phyloP scores from a whole-genome alignment of 208 protist species.

The Crithidia bombi region DNA sequence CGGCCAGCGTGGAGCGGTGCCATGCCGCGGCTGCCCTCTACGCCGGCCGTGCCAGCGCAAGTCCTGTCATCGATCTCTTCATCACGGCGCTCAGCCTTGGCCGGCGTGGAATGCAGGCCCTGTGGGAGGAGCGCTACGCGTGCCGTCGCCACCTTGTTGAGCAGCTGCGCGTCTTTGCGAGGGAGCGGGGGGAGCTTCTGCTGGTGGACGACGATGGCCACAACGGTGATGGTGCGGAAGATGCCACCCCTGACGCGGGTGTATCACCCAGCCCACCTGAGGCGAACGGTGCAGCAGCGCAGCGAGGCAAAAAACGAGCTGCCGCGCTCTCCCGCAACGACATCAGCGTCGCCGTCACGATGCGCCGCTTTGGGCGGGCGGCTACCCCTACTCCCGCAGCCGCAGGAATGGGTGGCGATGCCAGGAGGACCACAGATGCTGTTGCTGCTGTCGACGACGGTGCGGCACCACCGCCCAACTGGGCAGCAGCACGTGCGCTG shows the following conservation, averaged over 20 bases:
- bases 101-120: conserved; percentile 58
- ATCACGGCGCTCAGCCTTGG: conserved; percentile 96
- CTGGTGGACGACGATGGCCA: conserved; percentile 13
- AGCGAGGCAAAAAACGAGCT: background rate
- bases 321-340: conserved; percentile 56
- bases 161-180: conserved; percentile 58
- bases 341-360: conserved; percentile 86
- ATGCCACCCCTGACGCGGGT: too few relatives aligned
- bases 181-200: conserved; percentile 52
- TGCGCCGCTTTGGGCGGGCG: conserved; percentile 39
- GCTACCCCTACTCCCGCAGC: background rate
- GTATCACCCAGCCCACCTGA: background rate
- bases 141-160: conserved; percentile 35
- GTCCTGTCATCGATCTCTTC: conserved; percentile 95
- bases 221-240: conserved; percentile 4
- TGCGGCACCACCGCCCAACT: background rate
- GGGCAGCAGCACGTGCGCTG: conserved; percentile 42
- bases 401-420: conserved; percentile 6
- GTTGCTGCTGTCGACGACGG: too few relatives aligned
- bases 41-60: conserved; percentile 93
- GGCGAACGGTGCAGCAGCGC: background rate
- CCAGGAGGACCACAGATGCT: too few relatives aligned
- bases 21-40: conserved; percentile 67
- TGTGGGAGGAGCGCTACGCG: conserved; percentile 83
- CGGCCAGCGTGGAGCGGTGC: conserved; percentile 27